Evolutionary conservation across 2,329 filamentous ascomycete species (phyloP), one percentile per base, ranked within the genome.

Genomic region (Trichoderma hamatum): DNA sequence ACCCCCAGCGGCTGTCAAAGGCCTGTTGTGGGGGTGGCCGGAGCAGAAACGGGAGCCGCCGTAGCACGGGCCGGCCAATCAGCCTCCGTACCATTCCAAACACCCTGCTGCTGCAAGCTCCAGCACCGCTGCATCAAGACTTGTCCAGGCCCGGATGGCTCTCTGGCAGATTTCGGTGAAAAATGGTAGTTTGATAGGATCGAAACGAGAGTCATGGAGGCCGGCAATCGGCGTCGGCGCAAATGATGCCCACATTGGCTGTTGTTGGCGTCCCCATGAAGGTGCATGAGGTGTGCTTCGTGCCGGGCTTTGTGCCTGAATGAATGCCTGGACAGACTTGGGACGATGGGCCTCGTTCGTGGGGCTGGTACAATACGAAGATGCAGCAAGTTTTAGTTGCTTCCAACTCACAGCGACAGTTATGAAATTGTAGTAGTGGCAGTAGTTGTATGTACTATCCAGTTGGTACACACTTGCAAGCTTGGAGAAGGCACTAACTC

Each of bases 51-150:
- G 59, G 51, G 67, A 68, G 59, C 59, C 67, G 24, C 67, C 59
- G 67, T 43, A 39, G 21, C 49, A n/a, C 60, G 67, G 67, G 49
- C 59, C 67, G 46, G 49, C 67, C 67, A 68, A 68, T 68, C 67
- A 68, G 39, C 59, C 58, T 39, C 34, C 16, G 67, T 43, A 24
- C 67, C 67, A 64, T 43, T 32, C 67, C 67, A 34, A 56, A 54
- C 46, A 24, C 28, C 51, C 51, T 65, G 51, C 36, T 64, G 59
- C 64, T 59, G 63, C 51, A 58, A 67, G 39, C 39, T 46, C 52
- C 52, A 49, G 64, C 28, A 67, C 19, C 54, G 52, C 34, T 36
- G 30, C 51, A 54, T 54, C 46, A 28, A 19, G 21, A n/a, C 4
- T 21, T 7, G 28, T n/a, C 39, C 24, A 11, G 46, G 39, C 46